Percentiles rank a stretch among this genome's conserved stretches.
These are phyloP conservation scores for Talaromyces amestolkiae DNA, from an alignment of 2,329 filamentous ascomycete genomes.

Conservation along the genomic window DNA sequence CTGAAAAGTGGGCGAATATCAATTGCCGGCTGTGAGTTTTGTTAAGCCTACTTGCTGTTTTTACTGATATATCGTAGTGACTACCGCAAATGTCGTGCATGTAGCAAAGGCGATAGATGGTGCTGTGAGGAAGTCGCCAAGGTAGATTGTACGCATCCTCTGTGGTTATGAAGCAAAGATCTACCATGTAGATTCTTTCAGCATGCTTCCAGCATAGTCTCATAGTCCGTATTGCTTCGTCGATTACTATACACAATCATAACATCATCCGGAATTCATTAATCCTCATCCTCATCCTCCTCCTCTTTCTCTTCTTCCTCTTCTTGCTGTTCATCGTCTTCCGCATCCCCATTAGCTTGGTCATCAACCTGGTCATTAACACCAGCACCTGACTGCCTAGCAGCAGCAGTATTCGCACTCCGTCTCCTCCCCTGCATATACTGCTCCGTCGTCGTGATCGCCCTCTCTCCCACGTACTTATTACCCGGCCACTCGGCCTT, in stretches of 20 bases:
- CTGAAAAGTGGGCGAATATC: not conserved
- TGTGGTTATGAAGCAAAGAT: not conserved
- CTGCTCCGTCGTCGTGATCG: slow-evolving; percentile 36
- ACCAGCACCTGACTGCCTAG: not conserved
- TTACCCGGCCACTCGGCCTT: slow-evolving; percentile 52
- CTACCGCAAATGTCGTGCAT: not conserved
- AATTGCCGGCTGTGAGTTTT: not conserved
- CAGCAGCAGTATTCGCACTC: slow-evolving; percentile 22
- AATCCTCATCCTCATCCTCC: not conserved
- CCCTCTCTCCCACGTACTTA: slow-evolving; percentile 54
- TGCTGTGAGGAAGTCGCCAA: no score
- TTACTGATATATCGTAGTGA: not conserved
- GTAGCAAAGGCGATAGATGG: not conserved
- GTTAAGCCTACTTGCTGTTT: not conserved
- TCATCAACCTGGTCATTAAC: not conserved
- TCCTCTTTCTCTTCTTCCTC: not conserved
- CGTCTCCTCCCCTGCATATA: slow-evolving; percentile 29
- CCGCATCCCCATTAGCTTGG: not conserved
- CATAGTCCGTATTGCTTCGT: not conserved
- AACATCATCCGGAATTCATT: not conserved
- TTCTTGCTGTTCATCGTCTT: not conserved
- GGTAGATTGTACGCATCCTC: no score
- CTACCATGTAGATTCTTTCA: not conserved
- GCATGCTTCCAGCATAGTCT: not conserved
- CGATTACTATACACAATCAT: not conserved